Conservation (phyloP, 1,139 yeast genomes). For the Debaryomycetaceae sp. region DNA sequence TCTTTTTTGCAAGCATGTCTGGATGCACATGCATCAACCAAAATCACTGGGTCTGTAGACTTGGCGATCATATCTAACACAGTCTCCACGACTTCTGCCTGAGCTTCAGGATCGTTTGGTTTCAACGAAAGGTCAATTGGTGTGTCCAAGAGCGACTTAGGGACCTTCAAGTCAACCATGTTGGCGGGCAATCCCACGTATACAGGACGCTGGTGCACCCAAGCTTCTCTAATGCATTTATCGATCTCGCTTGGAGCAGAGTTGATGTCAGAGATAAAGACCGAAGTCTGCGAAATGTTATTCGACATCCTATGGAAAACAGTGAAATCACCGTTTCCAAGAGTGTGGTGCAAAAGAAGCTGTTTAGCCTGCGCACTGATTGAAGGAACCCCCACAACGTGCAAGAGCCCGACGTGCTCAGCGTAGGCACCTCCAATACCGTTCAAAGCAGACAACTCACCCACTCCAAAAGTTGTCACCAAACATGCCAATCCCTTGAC, state of each 20-base stretch:
- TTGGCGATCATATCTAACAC: conserved; percentile 46
- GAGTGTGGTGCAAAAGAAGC: conserved; percentile 40
- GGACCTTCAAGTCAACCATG: conserved; percentile 63
- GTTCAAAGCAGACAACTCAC: conserved; percentile 38
- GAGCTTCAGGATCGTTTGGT: conserved; percentile 51
- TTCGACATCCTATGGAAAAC: conserved; percentile 52
- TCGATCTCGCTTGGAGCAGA: conserved; percentile 71
- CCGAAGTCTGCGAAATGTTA: conserved; percentile 63
- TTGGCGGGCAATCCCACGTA: conserved; percentile 83
- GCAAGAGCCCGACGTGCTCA: conserved; percentile 40
- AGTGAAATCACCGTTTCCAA: conserved; percentile 45
- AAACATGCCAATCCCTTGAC: conserved; percentile 35
- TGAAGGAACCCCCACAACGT: conserved; percentile 41
- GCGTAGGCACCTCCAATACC: conserved; percentile 43
- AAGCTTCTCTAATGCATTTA: conserved; percentile 70
- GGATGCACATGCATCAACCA: conserved; percentile 85
- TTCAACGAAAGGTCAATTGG: conserved; percentile 63
- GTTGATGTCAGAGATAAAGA: conserved; percentile 56
- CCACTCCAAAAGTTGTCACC: conserved; percentile 42
- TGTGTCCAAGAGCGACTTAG: conserved; percentile 50
- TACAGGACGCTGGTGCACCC: conserved; percentile 73
- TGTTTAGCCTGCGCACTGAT: conserved; percentile 37
- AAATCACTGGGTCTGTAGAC: conserved; percentile 50
- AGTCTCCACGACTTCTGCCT: conserved; percentile 64
- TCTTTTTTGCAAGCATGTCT: conserved; percentile 69